These are phyloP conservation scores for Coemansia sp. DNA, from an alignment of 192 early-diverging fungal genomes.

Conservation along the genomic window DNA sequence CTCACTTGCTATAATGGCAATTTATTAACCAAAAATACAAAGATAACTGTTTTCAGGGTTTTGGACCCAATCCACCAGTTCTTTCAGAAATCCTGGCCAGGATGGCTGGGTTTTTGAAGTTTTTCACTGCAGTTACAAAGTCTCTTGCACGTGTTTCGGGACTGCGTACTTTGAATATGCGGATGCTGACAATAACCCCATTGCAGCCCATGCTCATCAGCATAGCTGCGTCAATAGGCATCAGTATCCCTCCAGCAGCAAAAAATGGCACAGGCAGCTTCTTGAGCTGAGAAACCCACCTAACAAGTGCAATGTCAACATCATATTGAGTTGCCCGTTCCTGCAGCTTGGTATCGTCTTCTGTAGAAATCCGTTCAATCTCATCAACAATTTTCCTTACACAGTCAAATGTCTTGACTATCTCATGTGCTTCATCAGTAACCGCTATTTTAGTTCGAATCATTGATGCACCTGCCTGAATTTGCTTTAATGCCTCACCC, in stretches of 20 bases:
- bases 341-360: conserved; percentile 67
- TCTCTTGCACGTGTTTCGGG: conserved; percentile 84
- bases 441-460: conserved; percentile 80
- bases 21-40: background rate
- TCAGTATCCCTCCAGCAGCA: conserved; percentile 96
- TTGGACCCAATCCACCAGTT: conserved; percentile 5
- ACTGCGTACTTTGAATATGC: conserved; percentile 91
- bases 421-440: background rate
- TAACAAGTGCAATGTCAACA: conserved; percentile 67
- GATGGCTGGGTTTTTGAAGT: conserved; percentile 46
- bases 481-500: conserved; percentile 93
- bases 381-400: conserved; percentile 71
- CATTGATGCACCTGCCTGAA: conserved; percentile 96
- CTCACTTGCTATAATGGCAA: no score
- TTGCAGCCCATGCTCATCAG: conserved; percentile 99
- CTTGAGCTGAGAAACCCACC: conserved; percentile 80
- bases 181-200: conserved; percentile 98
- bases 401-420: background rate
- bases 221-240: conserved; percentile 96
- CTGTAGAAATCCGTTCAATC: conserved; percentile 51
- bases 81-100: background rate
- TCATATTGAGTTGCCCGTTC: conserved; percentile 74
- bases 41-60: no score
- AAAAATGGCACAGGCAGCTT: conserved; percentile 97
- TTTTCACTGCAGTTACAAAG: conserved; percentile 88